Evolutionary conservation across 2,329 filamentous ascomycete genomes (phyloP).

Genomic region (Cadophora malorum): DNA sequence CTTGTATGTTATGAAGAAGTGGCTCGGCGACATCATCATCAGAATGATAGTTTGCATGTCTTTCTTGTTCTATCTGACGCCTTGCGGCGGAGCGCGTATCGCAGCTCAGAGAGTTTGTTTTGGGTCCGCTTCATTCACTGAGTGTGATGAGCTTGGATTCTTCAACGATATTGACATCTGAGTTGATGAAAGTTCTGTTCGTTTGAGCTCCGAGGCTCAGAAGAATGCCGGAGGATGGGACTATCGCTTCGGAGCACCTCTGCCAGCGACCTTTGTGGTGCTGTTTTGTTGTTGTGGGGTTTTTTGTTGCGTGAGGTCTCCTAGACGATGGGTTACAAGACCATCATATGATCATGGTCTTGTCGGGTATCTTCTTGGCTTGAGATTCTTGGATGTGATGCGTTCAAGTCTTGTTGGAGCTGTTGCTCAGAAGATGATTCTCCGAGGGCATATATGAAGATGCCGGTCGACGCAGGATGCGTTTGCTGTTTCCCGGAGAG

Average conservation of each 20-base stretch:
- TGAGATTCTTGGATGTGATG: slow-evolving; percentile 6
- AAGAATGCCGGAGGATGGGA: slow-evolving; percentile 15
- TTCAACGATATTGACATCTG: slow-evolving; percentile 3
- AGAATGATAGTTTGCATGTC: slow-evolving; percentile 9
- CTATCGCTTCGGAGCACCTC: slow-evolving; percentile 9
- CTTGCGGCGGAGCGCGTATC: slow-evolving; percentile 11
- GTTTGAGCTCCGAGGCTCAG: slow-evolving; percentile 8
- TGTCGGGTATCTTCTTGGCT: slow-evolving; percentile 3
- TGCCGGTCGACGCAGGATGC: background rate
- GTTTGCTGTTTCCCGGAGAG: slow-evolving; percentile 1
- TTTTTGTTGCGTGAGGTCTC: slow-evolving; percentile 3
- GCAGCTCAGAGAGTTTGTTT: slow-evolving; percentile 11
- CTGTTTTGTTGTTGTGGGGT: background rate
- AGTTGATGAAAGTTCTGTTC: background rate
- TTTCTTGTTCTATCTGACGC: slow-evolving; percentile 14
- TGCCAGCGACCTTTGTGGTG: slow-evolving; percentile 1
- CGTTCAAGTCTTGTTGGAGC: slow-evolving; percentile 7
- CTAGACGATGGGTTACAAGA: slow-evolving; percentile 8
- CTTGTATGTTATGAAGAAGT: background rate
- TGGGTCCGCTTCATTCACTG: background rate
- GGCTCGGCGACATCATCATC: slow-evolving; percentile 6
- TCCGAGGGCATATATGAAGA: background rate
- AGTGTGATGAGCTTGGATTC: slow-evolving; percentile 7
- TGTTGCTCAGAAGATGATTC: slow-evolving; percentile 3
- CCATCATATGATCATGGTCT: background rate